Conservation (phyloP, 495 filamentous ascomycete genomes). For the Penicillium flavigenum region DNA sequence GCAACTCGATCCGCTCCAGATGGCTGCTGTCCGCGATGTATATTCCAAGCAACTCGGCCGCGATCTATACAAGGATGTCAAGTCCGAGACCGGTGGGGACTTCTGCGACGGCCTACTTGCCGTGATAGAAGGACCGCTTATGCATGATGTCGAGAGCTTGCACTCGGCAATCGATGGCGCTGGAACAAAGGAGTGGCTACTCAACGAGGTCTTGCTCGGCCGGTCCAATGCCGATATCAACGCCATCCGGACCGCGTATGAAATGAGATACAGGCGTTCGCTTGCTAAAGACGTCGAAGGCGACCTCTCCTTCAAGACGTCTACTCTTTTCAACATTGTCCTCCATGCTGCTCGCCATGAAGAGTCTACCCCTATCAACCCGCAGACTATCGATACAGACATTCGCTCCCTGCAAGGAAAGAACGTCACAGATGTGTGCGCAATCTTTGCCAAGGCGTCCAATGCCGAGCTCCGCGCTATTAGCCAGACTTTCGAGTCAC, state of each 20-base stretch:
- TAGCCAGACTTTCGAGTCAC: conserved; percentile 62
- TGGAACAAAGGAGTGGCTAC: conserved; percentile 80
- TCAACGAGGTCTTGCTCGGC: conserved; percentile 83
- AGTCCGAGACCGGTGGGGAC: conserved; percentile 71
- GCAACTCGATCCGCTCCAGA: conserved; percentile 67
- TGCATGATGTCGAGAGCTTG: conserved; percentile 64
- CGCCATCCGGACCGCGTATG: conserved; percentile 77
- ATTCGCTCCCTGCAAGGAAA: conserved; percentile 66
- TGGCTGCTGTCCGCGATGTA: conserved; percentile 63
- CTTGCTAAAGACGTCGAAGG: conserved; percentile 68
- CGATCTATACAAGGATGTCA: conserved; percentile 68
- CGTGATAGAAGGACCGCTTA: conserved; percentile 73
- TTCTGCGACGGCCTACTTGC: conserved; percentile 68
- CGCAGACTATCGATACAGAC: conserved; percentile 65
- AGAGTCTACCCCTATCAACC: conserved; percentile 70
- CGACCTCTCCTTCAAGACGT: conserved; percentile 83
- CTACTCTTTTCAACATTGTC: conserved; percentile 75
- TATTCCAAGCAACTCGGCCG: conserved; percentile 61
- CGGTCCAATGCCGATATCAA: conserved; percentile 80
- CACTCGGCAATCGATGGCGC: conserved; percentile 68
- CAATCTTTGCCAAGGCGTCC: conserved; percentile 68
- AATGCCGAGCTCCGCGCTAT: conserved; percentile 82
- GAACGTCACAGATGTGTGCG: conserved; percentile 73
- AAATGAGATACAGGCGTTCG: conserved; percentile 55
- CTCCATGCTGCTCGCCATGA: conserved; percentile 69